A percentile compares a stretch with the other conserved stretches of the same genome.
Evolutionary conservation across 306 rosid genomes (phyloP).

Genomic region (Prunus mira): DNA sequence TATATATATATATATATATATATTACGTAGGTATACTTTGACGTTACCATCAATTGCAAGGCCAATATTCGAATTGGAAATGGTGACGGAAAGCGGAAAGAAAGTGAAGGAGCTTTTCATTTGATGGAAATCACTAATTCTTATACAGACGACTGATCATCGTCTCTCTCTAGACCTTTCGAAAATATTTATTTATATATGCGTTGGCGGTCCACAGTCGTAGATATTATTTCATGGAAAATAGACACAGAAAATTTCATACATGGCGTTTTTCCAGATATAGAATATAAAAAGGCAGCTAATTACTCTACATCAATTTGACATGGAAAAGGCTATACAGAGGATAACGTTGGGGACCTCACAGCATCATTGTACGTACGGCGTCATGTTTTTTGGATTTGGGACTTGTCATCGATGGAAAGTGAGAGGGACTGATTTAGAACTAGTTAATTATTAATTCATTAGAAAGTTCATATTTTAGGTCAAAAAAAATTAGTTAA

Average conservation of each 20-base stretch:
- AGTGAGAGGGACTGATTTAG: not conserved
- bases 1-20: not conserved
- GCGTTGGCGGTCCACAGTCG: not conserved
- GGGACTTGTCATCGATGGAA: not conserved
- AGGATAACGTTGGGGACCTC: conserved; percentile 41
- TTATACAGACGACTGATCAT: conserved; percentile 19
- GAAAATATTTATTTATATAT: not conserved
- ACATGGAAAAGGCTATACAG: not conserved
- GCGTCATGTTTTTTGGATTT: conserved; percentile 9
- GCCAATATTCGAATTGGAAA: conserved; percentile 47
- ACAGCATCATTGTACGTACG: conserved; percentile 18
- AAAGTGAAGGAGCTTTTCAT: conserved; percentile 35
- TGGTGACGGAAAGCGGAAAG: conserved; percentile 15
- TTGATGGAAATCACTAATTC: conserved; percentile 19
- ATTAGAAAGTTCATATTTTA: not conserved
- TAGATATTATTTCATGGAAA: not conserved
- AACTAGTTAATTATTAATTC: not conserved
- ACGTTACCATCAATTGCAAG: conserved; percentile 22
- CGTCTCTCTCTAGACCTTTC: conserved; percentile 25
- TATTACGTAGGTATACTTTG: not conserved
- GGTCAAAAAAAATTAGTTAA: too few relatives aligned
- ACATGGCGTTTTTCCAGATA: not conserved
- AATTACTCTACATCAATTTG: not conserved
- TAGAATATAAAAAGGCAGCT: not conserved
- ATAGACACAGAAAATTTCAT: not conserved